Percentiles rank a stretch among this genome's conserved stretches.
phyloP scores from a whole-genome alignment of 2,329 filamentous ascomycete species.

The Paracoccidioides lutzii region DNA sequence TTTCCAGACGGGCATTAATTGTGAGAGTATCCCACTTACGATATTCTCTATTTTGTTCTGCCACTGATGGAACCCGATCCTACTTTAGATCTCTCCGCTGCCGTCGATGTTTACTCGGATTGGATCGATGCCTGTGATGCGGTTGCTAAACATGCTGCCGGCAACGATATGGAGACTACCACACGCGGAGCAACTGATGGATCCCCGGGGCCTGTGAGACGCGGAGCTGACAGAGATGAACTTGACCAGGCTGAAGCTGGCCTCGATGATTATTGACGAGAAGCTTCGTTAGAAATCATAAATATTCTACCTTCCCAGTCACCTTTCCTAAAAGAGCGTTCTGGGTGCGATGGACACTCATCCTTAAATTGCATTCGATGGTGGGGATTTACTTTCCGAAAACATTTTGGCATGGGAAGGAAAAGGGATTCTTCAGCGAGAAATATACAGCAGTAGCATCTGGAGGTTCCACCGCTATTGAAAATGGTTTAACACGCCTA shows the following conservation, averaged over 20 bases:
- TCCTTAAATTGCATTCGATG: not conserved
- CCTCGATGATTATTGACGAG: conserved; percentile 1
- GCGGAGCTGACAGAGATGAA: not conserved
- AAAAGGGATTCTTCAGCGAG: not conserved
- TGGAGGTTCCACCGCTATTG: not conserved
- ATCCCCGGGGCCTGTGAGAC: not conserved
- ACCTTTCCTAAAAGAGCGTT: not conserved
- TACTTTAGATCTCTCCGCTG: conserved; percentile 62
- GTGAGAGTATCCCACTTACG: conserved; percentile 35
- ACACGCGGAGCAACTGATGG: conserved; percentile 3
- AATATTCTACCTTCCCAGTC: not conserved
- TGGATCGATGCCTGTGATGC: conserved; percentile 92
- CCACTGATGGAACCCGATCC: conserved; percentile 2
- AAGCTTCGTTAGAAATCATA: not conserved
- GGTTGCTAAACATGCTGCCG: conserved; percentile 47
- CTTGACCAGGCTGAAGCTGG: not conserved
- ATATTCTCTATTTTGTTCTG: not conserved
- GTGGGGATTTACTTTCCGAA: not conserved
- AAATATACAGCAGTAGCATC: not conserved
- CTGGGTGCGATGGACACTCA: not conserved
- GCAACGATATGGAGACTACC: conserved; percentile 11
- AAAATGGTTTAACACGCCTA: not conserved
- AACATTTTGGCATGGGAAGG: not conserved
- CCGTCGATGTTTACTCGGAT: conserved; percentile 92
- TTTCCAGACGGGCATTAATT: conserved; percentile 88